These are phyloP conservation scores for Rhododendron mucronatum DNA, from an alignment of 148 eudicot genomes.

Conservation along the genomic window DNA sequence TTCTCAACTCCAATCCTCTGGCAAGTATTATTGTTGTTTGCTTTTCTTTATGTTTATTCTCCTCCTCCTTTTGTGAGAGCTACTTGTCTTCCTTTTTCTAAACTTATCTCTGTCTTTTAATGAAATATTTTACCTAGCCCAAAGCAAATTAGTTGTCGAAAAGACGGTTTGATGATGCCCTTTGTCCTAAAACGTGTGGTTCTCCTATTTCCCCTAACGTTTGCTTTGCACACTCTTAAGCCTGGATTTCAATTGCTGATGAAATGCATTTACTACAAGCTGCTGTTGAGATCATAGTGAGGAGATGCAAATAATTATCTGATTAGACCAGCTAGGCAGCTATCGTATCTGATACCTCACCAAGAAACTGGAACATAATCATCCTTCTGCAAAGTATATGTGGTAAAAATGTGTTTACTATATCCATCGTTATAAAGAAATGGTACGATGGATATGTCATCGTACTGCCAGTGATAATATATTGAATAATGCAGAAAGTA, in stretches of 20 bases:
- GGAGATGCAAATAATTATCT: not conserved
- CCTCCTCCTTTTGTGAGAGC: not conserved
- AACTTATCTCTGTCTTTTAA: not conserved
- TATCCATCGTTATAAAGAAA: not conserved
- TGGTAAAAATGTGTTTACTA: not conserved
- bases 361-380: not conserved
- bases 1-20: slow-evolving; percentile 75
- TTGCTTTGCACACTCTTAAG: not conserved
- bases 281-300: slow-evolving; percentile 2
- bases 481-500: no score
- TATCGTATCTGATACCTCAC: not conserved
- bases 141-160: not conserved
- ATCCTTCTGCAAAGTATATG: not conserved
- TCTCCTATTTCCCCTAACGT: not conserved
- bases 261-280: not conserved
- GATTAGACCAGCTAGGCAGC: not conserved
- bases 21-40: slow-evolving; percentile 33
- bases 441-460: no score
- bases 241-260: not conserved
- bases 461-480: no score
- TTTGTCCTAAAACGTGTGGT: not conserved
- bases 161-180: not conserved
- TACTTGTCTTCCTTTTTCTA: not conserved
- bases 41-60: not conserved
- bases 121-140: not conserved